These are phyloP conservation scores for Epichloe hybrida DNA, from an alignment of 2,329 filamentous ascomycete species.

Conservation along the genomic window DNA sequence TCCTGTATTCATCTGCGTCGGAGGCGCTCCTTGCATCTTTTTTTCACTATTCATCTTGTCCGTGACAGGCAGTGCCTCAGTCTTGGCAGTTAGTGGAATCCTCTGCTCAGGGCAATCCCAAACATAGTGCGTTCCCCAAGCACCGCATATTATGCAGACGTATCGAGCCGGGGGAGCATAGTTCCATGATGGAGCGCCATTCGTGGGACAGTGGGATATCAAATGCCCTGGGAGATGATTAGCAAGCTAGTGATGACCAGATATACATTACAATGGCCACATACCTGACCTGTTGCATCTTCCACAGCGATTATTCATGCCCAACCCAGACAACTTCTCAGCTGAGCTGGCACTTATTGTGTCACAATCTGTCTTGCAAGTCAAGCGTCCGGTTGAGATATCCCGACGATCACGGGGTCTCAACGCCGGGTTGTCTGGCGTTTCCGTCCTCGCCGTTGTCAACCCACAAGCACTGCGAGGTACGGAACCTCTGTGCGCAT, in stretches of 20 bases:
- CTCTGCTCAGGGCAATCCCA: constrained; percentile 1
- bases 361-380: not conserved
- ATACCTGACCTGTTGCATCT: not conserved
- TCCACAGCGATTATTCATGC: not conserved
- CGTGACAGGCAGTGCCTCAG: not conserved
- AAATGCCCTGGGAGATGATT: not conserved
- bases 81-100: not conserved
- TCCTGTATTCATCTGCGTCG: not conserved
- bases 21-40: not conserved
- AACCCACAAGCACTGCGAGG: not conserved
- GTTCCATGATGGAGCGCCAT: not conserved
- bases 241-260: not conserved
- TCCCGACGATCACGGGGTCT: not conserved
- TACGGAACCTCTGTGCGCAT: not conserved
- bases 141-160: constrained; percentile 2
- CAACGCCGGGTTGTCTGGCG: not conserved
- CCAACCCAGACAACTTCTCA: not conserved
- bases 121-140: not conserved
- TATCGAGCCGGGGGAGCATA: constrained; percentile 1
- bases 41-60: not conserved
- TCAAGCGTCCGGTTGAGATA: not conserved
- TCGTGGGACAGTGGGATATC: not conserved
- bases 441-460: not conserved
- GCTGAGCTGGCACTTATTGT: not conserved
- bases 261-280: not conserved